A percentile compares a stretch with the other conserved stretches of the same genome.
Conservation (phyloP, 495 filamentous ascomycete genomes). For the Neurospora africana region DNA sequence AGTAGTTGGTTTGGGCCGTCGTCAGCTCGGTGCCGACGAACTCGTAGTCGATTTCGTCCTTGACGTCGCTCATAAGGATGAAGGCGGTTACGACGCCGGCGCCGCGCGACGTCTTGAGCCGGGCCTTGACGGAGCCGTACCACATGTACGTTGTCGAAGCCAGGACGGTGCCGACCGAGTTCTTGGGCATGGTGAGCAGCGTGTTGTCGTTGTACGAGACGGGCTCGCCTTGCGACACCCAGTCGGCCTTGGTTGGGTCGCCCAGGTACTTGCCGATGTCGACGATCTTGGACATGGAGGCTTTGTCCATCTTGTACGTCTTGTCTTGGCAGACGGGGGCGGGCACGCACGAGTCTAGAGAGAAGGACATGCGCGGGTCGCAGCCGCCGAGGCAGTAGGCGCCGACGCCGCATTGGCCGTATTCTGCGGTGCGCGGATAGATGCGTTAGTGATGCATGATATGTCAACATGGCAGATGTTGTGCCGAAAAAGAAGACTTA, state of each 20-base stretch:
- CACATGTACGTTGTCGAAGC: conserved; percentile 86
- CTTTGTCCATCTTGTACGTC: conserved; percentile 52
- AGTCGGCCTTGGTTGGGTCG: conserved; percentile 65
- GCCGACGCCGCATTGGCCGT: conserved; percentile 85
- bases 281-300: conserved; percentile 52
- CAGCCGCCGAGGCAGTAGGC: conserved; percentile 95
- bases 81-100: conserved; percentile 89
- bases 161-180: conserved; percentile 77
- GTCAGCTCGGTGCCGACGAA: conserved; percentile 74
- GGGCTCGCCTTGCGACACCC: conserved; percentile 76
- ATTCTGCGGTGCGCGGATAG: conserved; percentile 48
- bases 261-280: conserved; percentile 76
- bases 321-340: conserved; percentile 68
- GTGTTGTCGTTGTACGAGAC: conserved; percentile 50
- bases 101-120: conserved; percentile 75
- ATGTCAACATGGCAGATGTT: background rate
- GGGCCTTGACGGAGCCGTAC: conserved; percentile 89
- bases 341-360: conserved; percentile 77
- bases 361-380: conserved; percentile 72
- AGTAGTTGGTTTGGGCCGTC: conserved; percentile 85
- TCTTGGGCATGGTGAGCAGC: conserved; percentile 76
- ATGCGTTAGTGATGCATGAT: conserved; percentile 11
- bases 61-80: conserved; percentile 86
- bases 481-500: conserved; percentile 38
- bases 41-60: conserved; percentile 98